Conservation (phyloP, 1,284 basidiomycete genomes). For the Austroboletus rostrupii region DNA sequence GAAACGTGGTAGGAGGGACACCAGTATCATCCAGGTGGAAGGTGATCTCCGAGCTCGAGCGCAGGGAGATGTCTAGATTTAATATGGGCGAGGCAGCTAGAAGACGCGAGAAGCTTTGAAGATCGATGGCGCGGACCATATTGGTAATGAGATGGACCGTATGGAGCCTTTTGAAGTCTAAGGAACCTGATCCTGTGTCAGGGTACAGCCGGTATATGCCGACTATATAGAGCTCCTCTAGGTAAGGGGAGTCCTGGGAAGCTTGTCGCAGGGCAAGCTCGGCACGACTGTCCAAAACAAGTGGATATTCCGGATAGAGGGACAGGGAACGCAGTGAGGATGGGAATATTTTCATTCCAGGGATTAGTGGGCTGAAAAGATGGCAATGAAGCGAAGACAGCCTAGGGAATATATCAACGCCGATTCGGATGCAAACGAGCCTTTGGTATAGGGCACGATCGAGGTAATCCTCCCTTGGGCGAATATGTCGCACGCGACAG, state of each 20-base stretch:
- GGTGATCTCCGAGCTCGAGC: slow-evolving; percentile 2
- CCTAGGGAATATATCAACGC: slow-evolving; percentile 11
- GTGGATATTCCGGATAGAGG: slow-evolving; percentile 8
- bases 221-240: slow-evolving; percentile 11
- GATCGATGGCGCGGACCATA: slow-evolving; percentile 8
- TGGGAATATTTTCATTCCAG: slow-evolving; percentile 12
- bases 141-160: slow-evolving; percentile 10
- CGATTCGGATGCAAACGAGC: slow-evolving; percentile 11
- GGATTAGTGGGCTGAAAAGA: slow-evolving; percentile 10
- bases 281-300: slow-evolving; percentile 7
- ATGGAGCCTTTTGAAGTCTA: slow-evolving; percentile 11
- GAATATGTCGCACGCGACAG: slow-evolving; percentile 11
- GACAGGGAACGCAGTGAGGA: slow-evolving; percentile 14
- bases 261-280: slow-evolving; percentile 15
- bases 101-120: slow-evolving; percentile 10
- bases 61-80: slow-evolving; percentile 4
- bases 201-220: slow-evolving; percentile 6
- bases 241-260: slow-evolving; percentile 7
- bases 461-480: slow-evolving; percentile 4
- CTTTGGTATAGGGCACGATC: slow-evolving; percentile 14
- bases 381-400: slow-evolving; percentile 10
- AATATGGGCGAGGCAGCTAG: slow-evolving; percentile 9
- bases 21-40: background rate
- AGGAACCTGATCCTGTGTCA: background rate
- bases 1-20: background rate